Percentiles rank a stretch among this genome's conserved stretches.
These are phyloP conservation scores for Auxenochlorella pyrenoidosa DNA, from an alignment of 139 green algal genomes.

Conservation along the genomic window DNA sequence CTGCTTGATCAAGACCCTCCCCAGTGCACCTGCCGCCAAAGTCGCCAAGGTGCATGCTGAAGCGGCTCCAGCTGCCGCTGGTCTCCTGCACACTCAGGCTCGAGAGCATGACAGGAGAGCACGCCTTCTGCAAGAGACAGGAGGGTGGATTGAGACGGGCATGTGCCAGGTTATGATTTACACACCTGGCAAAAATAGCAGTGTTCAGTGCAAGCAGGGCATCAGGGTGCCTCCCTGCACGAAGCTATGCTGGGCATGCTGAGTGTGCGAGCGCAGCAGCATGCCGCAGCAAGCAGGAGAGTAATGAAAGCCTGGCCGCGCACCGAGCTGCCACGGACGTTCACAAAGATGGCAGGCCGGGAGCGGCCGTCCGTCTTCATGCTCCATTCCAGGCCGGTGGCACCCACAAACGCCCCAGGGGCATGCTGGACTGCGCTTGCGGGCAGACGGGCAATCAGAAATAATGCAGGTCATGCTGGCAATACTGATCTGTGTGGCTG, in stretches of 20 bases:
- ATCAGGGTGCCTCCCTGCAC: no score
- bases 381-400: neutral
- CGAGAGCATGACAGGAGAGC: neutral
- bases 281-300: no score
- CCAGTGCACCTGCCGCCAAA: slow-evolving; percentile 26
- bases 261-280: no score
- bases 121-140: neutral
- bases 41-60: neutral
- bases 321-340: slow-evolving; percentile 2
- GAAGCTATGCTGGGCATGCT: no score
- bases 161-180: no score
- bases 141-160: neutral
- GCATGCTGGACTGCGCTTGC: neutral
- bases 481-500: no score
- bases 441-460: no score
- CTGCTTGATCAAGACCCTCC: no score
- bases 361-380: neutral
- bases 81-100: neutral
- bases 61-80: neutral
- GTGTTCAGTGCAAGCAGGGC: no score
- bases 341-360: neutral
- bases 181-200: no score
- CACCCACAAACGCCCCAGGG: neutral
- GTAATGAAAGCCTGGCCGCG: neutral
- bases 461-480: no score